Conservation (phyloP, 768 basidiomycete genomes). For the Suillus luteus region DNA sequence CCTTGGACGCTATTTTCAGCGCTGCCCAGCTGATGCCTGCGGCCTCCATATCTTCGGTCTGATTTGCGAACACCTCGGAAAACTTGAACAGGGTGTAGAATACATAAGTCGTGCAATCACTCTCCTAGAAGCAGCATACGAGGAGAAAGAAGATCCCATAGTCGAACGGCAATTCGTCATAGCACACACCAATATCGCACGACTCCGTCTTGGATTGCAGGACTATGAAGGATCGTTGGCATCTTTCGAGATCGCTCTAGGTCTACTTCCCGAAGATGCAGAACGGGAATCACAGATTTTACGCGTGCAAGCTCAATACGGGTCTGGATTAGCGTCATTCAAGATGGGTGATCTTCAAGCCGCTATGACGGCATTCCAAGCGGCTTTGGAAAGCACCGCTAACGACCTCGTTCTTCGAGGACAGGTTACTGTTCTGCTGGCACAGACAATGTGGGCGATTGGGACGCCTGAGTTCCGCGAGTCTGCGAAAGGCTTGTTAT, state of each 20-base stretch:
- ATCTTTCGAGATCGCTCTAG: constrained; percentile 71
- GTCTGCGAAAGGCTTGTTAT: constrained; percentile 71
- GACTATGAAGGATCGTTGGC: constrained; percentile 64
- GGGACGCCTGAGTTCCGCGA: constrained; percentile 77
- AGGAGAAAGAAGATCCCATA: constrained; percentile 76
- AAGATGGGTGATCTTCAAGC: constrained; percentile 59
- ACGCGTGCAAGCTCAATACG: constrained; percentile 66
- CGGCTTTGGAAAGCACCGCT: constrained; percentile 56
- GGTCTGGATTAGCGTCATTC: constrained; percentile 72
- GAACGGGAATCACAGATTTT: constrained; percentile 43
- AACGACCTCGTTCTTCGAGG: constrained; percentile 54
- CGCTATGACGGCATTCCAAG: constrained; percentile 69
- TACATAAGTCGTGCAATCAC: constrained; percentile 62
- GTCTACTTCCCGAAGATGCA: constrained; percentile 59
- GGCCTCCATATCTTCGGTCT: constrained; percentile 85
- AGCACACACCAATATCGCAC: constrained; percentile 80
- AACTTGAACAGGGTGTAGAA: constrained; percentile 58
- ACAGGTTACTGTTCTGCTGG: constrained; percentile 76
- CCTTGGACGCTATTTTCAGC: constrained; percentile 72
- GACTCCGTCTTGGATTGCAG: constrained; percentile 63
- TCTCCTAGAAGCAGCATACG: constrained; percentile 85
- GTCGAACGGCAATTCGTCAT: constrained; percentile 81
- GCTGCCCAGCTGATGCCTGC: constrained; percentile 65
- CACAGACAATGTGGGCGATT: constrained; percentile 83
- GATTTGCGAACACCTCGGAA: constrained; percentile 82